These are phyloP conservation scores for Lantana camara DNA, from an alignment of 257 asterid species.

Conservation along the genomic window DNA sequence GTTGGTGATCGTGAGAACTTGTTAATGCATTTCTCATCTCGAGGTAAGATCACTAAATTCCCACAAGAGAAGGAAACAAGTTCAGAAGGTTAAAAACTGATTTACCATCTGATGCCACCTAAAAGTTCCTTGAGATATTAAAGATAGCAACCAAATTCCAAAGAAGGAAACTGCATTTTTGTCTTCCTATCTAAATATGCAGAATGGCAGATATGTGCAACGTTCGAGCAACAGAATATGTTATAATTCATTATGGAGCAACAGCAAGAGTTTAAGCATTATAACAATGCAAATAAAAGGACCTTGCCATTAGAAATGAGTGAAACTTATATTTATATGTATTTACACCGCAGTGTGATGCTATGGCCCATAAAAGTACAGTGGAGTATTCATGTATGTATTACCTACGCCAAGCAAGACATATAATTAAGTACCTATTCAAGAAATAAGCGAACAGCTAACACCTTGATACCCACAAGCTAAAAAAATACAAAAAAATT, in stretches of 20 bases:
- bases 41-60: conserved; percentile 1
- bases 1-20: conserved; percentile 5
- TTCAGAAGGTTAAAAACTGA: neutral
- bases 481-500: neutral
- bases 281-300: neutral
- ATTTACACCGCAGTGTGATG: neutral
- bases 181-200: neutral
- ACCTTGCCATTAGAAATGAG: neutral
- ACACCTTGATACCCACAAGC: conserved; percentile 3
- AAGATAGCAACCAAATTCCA: neutral
- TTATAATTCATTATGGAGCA: conserved; percentile 14
- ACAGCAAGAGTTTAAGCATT: conserved; percentile 6
- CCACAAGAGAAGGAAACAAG: neutral
- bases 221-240: neutral
- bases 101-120: conserved; percentile 1
- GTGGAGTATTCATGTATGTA: neutral
- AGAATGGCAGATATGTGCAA: neutral
- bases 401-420: conserved; percentile 5
- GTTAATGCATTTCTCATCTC: neutral
- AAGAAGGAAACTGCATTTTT: neutral
- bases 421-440: neutral
- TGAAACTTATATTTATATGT: neutral
- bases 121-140: conserved; percentile 5
- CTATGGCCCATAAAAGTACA: neutral
- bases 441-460: conserved; percentile 8